Evolutionary conservation across 441 rosid species (phyloP).

Genomic region (Pelargonium australe): DNA sequence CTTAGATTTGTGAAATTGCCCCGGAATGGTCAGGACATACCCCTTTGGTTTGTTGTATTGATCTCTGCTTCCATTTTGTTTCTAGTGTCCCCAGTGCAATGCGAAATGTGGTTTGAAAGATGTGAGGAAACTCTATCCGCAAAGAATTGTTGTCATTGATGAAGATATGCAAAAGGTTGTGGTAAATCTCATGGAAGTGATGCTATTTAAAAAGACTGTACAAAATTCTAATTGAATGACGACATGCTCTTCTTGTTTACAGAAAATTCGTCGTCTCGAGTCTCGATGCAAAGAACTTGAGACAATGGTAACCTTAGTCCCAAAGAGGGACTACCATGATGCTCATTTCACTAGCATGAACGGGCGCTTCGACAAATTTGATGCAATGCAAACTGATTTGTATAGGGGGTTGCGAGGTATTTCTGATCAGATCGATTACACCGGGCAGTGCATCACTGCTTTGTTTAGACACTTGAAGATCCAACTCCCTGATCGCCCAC

Average conservation of each 20-base stretch:
- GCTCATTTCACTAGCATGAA: no score
- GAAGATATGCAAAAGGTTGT: conserved; percentile 70
- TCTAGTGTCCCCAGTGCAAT: conserved; percentile 86
- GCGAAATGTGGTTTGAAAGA: conserved; percentile 45
- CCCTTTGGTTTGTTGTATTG: background rate
- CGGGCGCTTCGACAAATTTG: no score
- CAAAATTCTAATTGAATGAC: conserved; percentile 12
- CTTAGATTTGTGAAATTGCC: background rate
- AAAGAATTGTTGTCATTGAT: conserved; percentile 59
- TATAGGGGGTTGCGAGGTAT: no score
- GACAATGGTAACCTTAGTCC: conserved; percentile 39
- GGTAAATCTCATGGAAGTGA: background rate
- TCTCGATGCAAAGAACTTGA: conserved; percentile 48
- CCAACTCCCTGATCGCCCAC: no score
- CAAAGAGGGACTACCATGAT: no score
- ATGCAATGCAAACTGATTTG: no score
- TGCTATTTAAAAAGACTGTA: background rate
- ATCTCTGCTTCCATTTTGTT: conserved; percentile 1
- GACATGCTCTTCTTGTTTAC: conserved; percentile 19
- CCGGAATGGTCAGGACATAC: background rate
- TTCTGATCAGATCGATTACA: no score
- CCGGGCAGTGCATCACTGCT: no score
- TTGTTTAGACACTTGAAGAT: no score
- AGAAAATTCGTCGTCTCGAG: conserved; percentile 65
- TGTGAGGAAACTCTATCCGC: conserved; percentile 62